Conservation (phyloP, 208 protist genomes). For the Leishmania guyanensis region DNA sequence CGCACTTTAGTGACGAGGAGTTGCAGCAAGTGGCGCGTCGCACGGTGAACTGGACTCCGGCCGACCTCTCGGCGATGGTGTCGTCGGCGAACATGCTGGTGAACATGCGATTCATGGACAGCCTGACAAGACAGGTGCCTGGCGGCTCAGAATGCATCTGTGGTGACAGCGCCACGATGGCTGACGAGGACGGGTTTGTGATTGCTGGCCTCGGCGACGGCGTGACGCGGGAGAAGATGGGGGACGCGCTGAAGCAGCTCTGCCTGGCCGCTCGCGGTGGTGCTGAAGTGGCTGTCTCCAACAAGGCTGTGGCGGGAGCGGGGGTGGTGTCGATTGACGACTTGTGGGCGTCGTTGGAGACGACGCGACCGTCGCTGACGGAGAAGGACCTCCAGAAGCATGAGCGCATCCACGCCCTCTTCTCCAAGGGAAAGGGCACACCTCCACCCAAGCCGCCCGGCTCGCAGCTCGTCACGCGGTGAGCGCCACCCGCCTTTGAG, state of each 20-base stretch:
- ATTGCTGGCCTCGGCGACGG: conserved; percentile 56
- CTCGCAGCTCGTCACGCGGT: conserved; percentile 53
- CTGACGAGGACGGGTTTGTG: conserved; percentile 40
- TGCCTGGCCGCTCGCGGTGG: neutral
- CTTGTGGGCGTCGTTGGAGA: conserved; percentile 47
- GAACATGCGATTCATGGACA: conserved; percentile 75
- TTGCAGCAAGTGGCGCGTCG: conserved; percentile 51
- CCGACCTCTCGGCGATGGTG: conserved; percentile 78
- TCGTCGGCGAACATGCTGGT: conserved; percentile 75
- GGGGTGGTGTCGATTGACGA: conserved; percentile 56
- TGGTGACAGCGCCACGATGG: neutral
- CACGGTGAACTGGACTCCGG: conserved; percentile 82
- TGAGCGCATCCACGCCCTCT: conserved; percentile 71
- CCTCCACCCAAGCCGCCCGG: conserved; percentile 37
- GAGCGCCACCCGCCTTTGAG: neutral
- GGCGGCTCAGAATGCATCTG: conserved; percentile 3
- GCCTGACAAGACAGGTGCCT: conserved; percentile 28
- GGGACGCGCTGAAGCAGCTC: conserved; percentile 48
- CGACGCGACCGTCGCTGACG: conserved; percentile 65
- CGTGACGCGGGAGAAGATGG: conserved; percentile 68
- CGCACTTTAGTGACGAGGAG: conserved; percentile 66
- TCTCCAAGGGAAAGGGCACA: conserved; percentile 49
- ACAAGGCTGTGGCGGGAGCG: conserved; percentile 12
- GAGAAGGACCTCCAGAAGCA: conserved; percentile 64
- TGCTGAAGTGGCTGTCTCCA: neutral